Percentiles rank a stretch among this genome's conserved stretches.
Evolutionary conservation across 208 protist genomes (phyloP).

Genomic region (Crithidia brevicula): DNA sequence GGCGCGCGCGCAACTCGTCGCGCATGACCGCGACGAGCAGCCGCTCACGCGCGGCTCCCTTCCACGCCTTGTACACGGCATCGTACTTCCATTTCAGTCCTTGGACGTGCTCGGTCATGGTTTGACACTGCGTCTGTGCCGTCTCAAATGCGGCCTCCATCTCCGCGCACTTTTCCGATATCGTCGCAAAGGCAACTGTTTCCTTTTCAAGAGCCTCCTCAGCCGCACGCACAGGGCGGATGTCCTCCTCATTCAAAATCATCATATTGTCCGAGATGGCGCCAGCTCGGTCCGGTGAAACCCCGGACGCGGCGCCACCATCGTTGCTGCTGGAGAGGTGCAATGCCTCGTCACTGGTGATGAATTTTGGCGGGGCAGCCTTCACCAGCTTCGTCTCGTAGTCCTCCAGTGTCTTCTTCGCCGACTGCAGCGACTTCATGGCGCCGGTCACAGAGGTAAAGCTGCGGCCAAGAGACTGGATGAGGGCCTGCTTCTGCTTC

Average conservation of each 20-base stretch:
- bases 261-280: constrained; percentile 18
- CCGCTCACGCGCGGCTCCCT: constrained; percentile 25
- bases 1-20: constrained; percentile 39
- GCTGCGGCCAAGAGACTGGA: constrained; percentile 58
- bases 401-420: constrained; percentile 36
- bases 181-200: constrained; percentile 16
- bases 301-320: neutral
- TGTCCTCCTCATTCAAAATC: constrained; percentile 45
- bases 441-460: constrained; percentile 37
- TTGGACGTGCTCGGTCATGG: constrained; percentile 52
- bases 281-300: neutral
- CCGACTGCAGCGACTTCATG: constrained; percentile 28
- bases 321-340: constrained; percentile 7
- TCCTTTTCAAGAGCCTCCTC: constrained; percentile 40
- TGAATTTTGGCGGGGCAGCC: constrained; percentile 48
- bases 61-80: constrained; percentile 25
- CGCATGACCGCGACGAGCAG: constrained; percentile 21
- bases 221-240: constrained; percentile 40
- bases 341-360: constrained; percentile 38
- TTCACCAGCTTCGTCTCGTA: constrained; percentile 57
- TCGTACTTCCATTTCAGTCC: constrained; percentile 44
- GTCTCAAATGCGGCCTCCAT: constrained; percentile 37
- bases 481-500: constrained; percentile 61
- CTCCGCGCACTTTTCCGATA: constrained; percentile 22
- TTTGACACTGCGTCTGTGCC: constrained; percentile 34